Base-by-base conservation (phyloP, 139 green algal genomes). In the Zygnema circumcarinatum region DNA sequence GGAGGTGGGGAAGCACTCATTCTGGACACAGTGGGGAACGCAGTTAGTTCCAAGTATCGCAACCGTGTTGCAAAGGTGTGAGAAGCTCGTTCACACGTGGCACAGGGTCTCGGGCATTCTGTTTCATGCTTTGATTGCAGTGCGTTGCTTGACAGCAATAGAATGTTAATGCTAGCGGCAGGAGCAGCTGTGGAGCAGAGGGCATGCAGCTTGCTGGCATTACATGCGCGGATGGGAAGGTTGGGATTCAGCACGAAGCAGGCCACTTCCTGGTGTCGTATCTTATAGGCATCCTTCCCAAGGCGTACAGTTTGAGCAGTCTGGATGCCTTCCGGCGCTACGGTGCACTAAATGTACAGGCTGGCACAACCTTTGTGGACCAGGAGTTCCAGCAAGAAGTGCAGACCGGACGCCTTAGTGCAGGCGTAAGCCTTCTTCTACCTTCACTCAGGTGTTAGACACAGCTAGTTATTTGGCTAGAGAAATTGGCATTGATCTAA, bases 191-290 rank as follows among this genome's bases (percentile, higher is more conserved):
- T 81, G 21, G 11, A 79, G 29, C 76, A 21, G 35, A 20, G 32
- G 32, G 32, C 29, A n/a, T 85, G 41, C 31, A 81, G 7, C 16
- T 16, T 22, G 11, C 31, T 85, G 38, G 56, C 25, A 31, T 72
- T 72, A 67, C 22, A 11, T 31, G 40, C 36, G 7, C 16, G 47
- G 47, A 25, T 62, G 47, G 47, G 2, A n/a, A 7, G 3, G 42
- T 1, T 2, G 62, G 33, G 31, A 38, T 38, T n/a, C 87, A 91
- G 16, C 79, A 93, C 40, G 97, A 99, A 88, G 95, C 97, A 0
- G 97, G 96, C 0, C 97, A 99, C 91, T 97, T 99, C 79, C 91
- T 99, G 29, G 87, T 97, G 2, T 96, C 97, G 11, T 99, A 99
- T 88, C 87, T 98, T 32, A 35, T 97, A 31, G 97, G 97, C 7